These are phyloP conservation scores for Poa pratensis DNA, from an alignment of 176 grass and related monocot species.

Conservation along the genomic window DNA sequence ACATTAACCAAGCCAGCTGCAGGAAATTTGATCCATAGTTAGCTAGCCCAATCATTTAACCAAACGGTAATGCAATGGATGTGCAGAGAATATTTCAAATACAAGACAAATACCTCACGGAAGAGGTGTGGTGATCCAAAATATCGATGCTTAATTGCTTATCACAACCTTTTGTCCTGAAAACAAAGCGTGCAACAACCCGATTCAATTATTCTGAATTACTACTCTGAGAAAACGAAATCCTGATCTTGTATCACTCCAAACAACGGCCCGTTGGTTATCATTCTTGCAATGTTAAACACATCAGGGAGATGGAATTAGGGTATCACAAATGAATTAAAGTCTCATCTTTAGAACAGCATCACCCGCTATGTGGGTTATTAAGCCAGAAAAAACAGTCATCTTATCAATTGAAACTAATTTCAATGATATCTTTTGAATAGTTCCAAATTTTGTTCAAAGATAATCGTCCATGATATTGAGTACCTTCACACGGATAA, in stretches of 20 bases:
- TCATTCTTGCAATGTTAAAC: background rate
- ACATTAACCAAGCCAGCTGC: constrained; percentile 4
- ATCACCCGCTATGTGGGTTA: background rate
- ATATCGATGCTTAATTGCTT: background rate
- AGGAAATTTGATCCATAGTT: background rate
- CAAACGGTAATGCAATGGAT: background rate
- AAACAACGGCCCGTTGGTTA: background rate
- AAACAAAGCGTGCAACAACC: background rate
- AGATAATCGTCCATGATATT: background rate
- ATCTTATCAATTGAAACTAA: background rate
- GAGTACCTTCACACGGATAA: background rate
- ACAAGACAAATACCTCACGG: background rate
- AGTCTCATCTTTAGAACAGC: background rate
- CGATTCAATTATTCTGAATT: constrained; percentile 13
- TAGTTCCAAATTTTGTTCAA: background rate
- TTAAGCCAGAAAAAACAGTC: background rate
- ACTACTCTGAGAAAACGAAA: background rate
- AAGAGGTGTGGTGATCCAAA: background rate
- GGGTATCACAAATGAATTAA: background rate
- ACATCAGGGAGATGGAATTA: background rate
- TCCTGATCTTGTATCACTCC: background rate
- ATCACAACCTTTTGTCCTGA: background rate
- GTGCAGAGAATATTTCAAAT: background rate
- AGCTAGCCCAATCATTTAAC: background rate
- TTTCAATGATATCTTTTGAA: background rate